phyloP scores from a whole-genome alignment of 163 green algal species.

The Prototheca wickerhamii region DNA sequence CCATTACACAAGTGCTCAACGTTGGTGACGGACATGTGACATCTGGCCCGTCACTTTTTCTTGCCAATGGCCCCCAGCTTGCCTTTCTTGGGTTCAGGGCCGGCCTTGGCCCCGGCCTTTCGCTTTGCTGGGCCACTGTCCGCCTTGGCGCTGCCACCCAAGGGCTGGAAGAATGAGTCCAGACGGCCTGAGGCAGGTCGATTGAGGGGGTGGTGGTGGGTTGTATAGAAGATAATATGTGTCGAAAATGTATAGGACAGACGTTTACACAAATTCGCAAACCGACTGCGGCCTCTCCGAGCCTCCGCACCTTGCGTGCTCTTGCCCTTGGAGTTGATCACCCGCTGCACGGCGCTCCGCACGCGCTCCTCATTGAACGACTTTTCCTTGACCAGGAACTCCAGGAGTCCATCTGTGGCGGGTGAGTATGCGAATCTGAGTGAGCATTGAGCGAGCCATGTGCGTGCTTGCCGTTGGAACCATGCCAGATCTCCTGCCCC shows the following conservation, averaged over 20 bases:
- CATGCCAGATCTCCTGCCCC: too few relatives aligned
- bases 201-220: not conserved
- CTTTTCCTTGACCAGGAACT: constrained; percentile 73
- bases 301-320: constrained; percentile 46
- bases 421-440: not conserved
- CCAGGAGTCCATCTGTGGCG: constrained; percentile 56
- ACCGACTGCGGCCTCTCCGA: not conserved
- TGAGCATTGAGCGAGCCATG: too few relatives aligned
- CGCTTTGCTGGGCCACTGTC: not conserved
- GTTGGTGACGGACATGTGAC: too few relatives aligned
- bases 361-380: constrained; percentile 81
- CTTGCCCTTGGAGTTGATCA: constrained; percentile 67
- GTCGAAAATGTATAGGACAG: too few relatives aligned
- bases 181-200: constrained; percentile 20
- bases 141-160: constrained; percentile 11
- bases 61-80: constrained; percentile 24
- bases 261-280: too few relatives aligned
- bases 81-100: constrained; percentile 15
- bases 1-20: too few relatives aligned
- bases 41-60: constrained; percentile 16
- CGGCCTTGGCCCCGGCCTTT: constrained; percentile 16
- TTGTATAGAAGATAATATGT: not conserved
- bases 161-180: constrained; percentile 38
- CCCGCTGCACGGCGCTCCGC: constrained; percentile 48
- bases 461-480: too few relatives aligned